Base-by-base conservation (phyloP, 768 basidiomycete genomes). In the Cystofilobasidium capitatum region DNA sequence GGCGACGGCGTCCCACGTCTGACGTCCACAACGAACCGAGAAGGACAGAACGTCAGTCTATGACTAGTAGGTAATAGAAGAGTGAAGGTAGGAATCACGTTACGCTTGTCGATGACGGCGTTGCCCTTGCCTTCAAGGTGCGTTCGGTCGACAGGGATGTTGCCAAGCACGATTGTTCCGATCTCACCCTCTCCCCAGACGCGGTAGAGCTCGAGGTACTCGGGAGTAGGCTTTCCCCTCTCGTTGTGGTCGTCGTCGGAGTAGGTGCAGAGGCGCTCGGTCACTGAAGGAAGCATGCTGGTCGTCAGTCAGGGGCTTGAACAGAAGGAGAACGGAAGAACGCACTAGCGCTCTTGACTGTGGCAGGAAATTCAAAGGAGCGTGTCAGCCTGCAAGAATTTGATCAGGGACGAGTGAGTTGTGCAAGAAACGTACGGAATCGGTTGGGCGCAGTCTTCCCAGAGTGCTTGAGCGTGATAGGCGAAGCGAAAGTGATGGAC, bases 111-210 rank as follows among this genome's bases (percentile, higher is more conserved):
- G 58, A 76, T 73, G 69, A 74, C 71, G 4, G 70, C 67, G 69
- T 77, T 77, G 29, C 70, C 64, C 64, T 70, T 71, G 5, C 74
- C 75, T 65, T 77, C 76, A 33, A 74, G 70, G 13, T 61, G 60
- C 29, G 71, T 71, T 40, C 69, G 55, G 37, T 73, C 60, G 47
- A 73, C 66, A 20, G 74, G 73, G 24, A 76, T 62, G 72, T 77
- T 77, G 24, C 76, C 75, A 7, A 76, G 66, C 16, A 75, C 75
- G 51, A 75, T 72, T 33, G 72, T 70, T 4, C 75, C 75, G 42
- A 75, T 75, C 26, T 68, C 58, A 9, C 75, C 76, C 45, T 74
- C 61, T 0, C 74, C 76, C 76, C 76, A 77, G n/a, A n/a, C n/a
- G n/a, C n/a, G n/a, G n/a, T n/a, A n/a, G n/a, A n/a, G n/a, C n/a